These are phyloP conservation scores for Aquilaria agallochum DNA, from an alignment of 441 rosid genomes.

Conservation along the genomic window DNA sequence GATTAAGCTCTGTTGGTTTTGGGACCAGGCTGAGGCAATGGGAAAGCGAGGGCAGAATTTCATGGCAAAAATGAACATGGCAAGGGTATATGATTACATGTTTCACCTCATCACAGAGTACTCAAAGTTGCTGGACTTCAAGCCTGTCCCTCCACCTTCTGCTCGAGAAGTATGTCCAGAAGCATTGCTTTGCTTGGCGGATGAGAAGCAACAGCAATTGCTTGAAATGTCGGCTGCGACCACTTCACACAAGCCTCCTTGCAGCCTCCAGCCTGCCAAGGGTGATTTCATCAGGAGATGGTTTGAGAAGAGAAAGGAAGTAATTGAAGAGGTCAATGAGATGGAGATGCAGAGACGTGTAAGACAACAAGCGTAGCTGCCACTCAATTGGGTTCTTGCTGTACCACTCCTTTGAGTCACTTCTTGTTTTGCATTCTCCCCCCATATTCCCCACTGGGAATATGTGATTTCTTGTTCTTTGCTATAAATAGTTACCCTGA, in stretches of 20 bases:
- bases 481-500: too few species aligned
- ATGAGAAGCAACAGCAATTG: conserved; percentile 39
- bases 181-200: conserved; percentile 77
- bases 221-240: conserved; percentile 41
- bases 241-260: conserved; percentile 43
- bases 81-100: conserved; percentile 79
- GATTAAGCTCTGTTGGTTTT: not conserved
- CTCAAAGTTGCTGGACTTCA: conserved; percentile 69
- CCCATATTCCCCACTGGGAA: too few species aligned
- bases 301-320: conserved; percentile 35
- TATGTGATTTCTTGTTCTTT: too few species aligned
- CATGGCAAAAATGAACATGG: conserved; percentile 72
- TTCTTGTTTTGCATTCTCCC: not conserved
- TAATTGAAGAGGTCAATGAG: conserved; percentile 33
- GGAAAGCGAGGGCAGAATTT: conserved; percentile 73
- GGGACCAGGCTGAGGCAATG: conserved; percentile 59
- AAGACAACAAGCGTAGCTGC: conserved; percentile 14
- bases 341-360: conserved; percentile 31
- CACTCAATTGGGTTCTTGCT: too few species aligned
- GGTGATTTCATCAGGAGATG: conserved; percentile 27
- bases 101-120: conserved; percentile 71
- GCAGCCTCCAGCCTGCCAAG: conserved; percentile 44
- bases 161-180: conserved; percentile 61
- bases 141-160: conserved; percentile 62
- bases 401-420: not conserved